These are phyloP conservation scores for Aspergillus nidulans DNA, from an alignment of 495 filamentous ascomycete genomes.

Conservation along the genomic window DNA sequence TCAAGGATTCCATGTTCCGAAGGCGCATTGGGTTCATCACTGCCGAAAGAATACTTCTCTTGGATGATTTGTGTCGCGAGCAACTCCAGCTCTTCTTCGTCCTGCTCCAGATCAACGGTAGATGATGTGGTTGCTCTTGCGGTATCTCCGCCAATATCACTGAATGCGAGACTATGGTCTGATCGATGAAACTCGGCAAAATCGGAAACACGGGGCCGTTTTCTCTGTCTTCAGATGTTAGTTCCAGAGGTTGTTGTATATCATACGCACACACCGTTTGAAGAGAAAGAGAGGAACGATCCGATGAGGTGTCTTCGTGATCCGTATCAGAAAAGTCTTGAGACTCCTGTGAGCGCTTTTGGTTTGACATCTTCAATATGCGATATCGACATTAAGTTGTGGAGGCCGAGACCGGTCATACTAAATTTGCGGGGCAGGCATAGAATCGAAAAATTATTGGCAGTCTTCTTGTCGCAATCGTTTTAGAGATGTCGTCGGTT, in stretches of 20 bases:
- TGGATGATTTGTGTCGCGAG: conserved; percentile 66
- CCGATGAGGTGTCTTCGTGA: conserved; percentile 41
- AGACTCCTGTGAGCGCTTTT: conserved; percentile 46
- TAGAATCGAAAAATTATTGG: neutral
- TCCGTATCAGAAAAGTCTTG: conserved; percentile 47
- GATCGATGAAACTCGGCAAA: conserved; percentile 14
- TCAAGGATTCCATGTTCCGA: conserved; percentile 84
- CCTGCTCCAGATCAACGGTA: conserved; percentile 35
- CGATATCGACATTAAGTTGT: neutral
- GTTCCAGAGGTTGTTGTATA: neutral
- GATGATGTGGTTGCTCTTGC: conserved; percentile 20
- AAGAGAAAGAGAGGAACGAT: conserved; percentile 36
- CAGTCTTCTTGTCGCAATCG: neutral
- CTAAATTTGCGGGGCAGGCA: neutral
- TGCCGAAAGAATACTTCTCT: conserved; percentile 48
- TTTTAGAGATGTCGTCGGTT: too few relatives aligned
- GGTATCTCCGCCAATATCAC: conserved; percentile 21
- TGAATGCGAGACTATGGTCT: conserved; percentile 22
- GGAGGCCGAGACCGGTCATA: neutral
- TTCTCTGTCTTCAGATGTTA: conserved; percentile 28
- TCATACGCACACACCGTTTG: conserved; percentile 22
- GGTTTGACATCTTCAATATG: conserved; percentile 32
- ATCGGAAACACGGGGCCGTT: conserved; percentile 33
- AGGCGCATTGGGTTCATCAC: conserved; percentile 61
- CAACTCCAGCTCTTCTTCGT: conserved; percentile 54